phyloP scores from a whole-genome alignment of 331 rosid genomes.

The Saraca asoca region DNA sequence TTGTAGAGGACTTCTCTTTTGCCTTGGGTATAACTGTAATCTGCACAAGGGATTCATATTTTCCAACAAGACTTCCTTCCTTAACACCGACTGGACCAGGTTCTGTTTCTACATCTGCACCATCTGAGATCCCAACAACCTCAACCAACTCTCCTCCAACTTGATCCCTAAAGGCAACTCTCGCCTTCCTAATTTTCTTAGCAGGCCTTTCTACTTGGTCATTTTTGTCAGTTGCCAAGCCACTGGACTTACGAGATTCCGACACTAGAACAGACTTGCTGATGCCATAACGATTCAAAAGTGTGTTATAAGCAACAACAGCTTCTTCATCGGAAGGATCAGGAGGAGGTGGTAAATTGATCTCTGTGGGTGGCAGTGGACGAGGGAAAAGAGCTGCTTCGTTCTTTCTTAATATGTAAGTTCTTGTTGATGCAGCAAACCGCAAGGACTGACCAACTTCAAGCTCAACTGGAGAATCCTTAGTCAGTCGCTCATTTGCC shows the following conservation, averaged over 20 bases:
- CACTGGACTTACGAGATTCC: slow-evolving; percentile 42
- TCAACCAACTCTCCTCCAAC: slow-evolving; percentile 90
- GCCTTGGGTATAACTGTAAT: slow-evolving; percentile 87
- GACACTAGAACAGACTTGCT: slow-evolving; percentile 37
- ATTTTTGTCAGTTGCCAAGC: slow-evolving; percentile 41
- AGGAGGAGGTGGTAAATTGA: slow-evolving; percentile 82
- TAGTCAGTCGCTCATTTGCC: slow-evolving; percentile 87
- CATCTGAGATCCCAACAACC: slow-evolving; percentile 92
- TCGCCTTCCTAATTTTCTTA: slow-evolving; percentile 69
- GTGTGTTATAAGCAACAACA: slow-evolving; percentile 83
- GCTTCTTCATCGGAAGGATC: slow-evolving; percentile 95
- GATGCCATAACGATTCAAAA: slow-evolving; percentile 80
- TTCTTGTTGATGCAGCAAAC: slow-evolving; percentile 94
- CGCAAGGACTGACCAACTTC: slow-evolving; percentile 94
- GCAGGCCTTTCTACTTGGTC: slow-evolving; percentile 60
- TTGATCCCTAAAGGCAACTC: slow-evolving; percentile 91
- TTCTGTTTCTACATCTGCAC: slow-evolving; percentile 89
- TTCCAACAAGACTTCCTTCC: slow-evolving; percentile 98
- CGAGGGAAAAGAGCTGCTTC: slow-evolving; percentile 84
- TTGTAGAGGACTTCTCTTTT: slow-evolving; percentile 62
- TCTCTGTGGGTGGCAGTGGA: slow-evolving; percentile 59
- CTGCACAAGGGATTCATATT: slow-evolving; percentile 93
- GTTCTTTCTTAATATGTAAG: slow-evolving; percentile 74
- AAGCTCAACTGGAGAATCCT: slow-evolving; percentile 90
- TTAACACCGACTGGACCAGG: slow-evolving; percentile 95